Evolutionary conservation across 495 filamentous ascomycete species (phyloP), one percentile per base, ranked within the genome.

Genomic region (Annulohypoxylon bovei): DNA sequence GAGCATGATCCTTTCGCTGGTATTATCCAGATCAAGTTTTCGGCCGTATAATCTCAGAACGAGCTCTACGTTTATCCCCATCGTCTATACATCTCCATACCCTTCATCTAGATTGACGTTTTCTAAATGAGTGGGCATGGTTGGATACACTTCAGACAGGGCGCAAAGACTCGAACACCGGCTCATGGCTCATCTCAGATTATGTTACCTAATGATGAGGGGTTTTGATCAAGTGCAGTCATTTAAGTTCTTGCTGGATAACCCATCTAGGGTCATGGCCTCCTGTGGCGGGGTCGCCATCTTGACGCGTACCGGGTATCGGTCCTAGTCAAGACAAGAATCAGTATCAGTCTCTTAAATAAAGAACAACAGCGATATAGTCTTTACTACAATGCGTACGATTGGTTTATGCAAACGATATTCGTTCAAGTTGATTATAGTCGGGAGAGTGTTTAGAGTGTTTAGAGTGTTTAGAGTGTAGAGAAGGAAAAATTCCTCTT

Each of bases 21-120:
- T 91, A 95, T 95, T 97, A 94, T 93, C 93, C 92, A 93, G 93
- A 95, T 97, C 93, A 95, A 95, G 93, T 97, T 94, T 78, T 76
- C 75, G 82, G 89, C 93, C 92, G 93, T 97, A 90, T 95, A 87
- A 90, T 97, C 91, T 97, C 93, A 95, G 93, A 77, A 75, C 75
- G 70, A 72, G 66, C 69, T 72, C 75, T 35, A 68, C 70, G 66
- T 67, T 32, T 16, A 39, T 8, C 23, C 54, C 69, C 67, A 37
- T 46, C 46, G 22, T 67, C 42, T 40, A 14, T 42, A 27, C 40
- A 75, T 67, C 59, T 67, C 63, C 64, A 55, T 57, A 52, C 57
- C 20, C 64, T 37, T 50, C 53, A 60, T 23, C 25, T n/a, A 28
- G 60, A 66, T 58, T 37, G 0, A 42, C 8, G 8, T 22, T 49